Conservation (phyloP, 768 basidiomycete species). For the Mycena capillaripes region DNA sequence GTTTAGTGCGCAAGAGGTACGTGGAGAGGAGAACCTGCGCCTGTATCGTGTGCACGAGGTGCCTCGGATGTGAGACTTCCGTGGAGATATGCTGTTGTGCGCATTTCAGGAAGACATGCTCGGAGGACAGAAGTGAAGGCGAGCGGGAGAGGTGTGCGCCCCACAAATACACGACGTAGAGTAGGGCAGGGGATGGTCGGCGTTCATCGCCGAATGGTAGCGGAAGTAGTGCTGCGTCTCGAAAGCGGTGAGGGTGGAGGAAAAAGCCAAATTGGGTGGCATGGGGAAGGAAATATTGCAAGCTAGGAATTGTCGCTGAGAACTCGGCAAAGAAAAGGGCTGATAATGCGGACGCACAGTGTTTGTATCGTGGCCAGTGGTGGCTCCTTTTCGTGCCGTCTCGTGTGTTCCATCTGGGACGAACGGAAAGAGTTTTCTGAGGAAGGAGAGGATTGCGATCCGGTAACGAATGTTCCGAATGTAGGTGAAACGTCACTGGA, state of each 20-base stretch:
- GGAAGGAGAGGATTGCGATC: neutral
- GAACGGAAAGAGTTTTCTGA: neutral
- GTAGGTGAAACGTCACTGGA: neutral
- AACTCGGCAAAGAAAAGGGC: neutral
- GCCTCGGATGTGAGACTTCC: slow-evolving; percentile 9
- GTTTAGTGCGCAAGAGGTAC: slow-evolving; percentile 19
- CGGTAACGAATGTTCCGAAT: neutral
- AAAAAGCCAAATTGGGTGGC: slow-evolving; percentile 35
- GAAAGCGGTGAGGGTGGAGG: slow-evolving; percentile 23
- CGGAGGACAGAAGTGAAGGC: slow-evolving; percentile 6
- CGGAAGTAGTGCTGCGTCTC: slow-evolving; percentile 15
- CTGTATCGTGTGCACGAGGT: slow-evolving; percentile 28
- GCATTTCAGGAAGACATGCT: slow-evolving; percentile 16
- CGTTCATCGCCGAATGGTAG: slow-evolving; percentile 20
- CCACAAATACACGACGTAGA: slow-evolving; percentile 31
- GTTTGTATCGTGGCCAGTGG: neutral
- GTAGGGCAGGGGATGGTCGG: slow-evolving; percentile 28
- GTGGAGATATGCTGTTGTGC: slow-evolving; percentile 24
- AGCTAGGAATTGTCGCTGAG: neutral
- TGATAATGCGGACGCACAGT: neutral
- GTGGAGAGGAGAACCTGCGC: slow-evolving; percentile 31
- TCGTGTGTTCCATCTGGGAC: neutral
- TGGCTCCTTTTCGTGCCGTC: slow-evolving; percentile 2
- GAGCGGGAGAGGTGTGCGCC: slow-evolving; percentile 21
- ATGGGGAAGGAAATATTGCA: slow-evolving; percentile 30